Evolutionary conservation across 2,329 filamentous ascomycete genomes (phyloP), one percentile per base, ranked within the genome.

Genomic region (Claviceps monticola): DNA sequence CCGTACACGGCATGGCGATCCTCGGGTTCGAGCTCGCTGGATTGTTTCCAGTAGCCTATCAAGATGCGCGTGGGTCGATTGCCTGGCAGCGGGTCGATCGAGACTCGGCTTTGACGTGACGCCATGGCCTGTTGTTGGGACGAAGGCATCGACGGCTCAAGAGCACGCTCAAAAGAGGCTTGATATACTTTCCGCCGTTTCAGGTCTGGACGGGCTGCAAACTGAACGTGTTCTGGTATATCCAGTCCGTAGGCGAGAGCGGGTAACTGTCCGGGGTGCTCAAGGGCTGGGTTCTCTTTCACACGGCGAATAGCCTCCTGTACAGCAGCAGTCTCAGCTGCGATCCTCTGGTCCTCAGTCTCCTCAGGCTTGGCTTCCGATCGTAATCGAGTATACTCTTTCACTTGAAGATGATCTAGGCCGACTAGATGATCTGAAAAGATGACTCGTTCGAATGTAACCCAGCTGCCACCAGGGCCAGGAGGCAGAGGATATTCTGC

Each of bases 1-100:
- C 80, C 80, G 51, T 77, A 79, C 0, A 83, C 78, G 0, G 79
- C 80, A 57, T 83, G 80, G 50, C 78, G 77, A 58, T 83, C 72
- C 13, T 66, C 64, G 2, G 67, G 60, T 2, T 72, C 63, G 0
- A 60, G 42, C 48, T 76, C 73, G 36, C 68, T 73, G 0, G 79
- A 83, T 13, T 73, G 71, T 50, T 68, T 71, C 80, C 80, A 84
- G 59, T 73, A 75, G 0, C 80, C 80, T 2, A 84, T 62, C 2
- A 82, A 64, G 48, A 81, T 78, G 8, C 76, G 69, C 0, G 78
- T 80, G 0, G 78, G 78, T 1, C 78, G 71, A 1, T 73, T 77
- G 11, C 76, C 76, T 0, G 67, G 70, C 2, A 80, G 65, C 3
- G 71, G 67, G 43, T 76, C 72, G 4, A 70, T 53, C 2, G 58